Base-by-base conservation (phyloP, 352 stramenopile species). In the Globisporangium rhizosaccharum region DNA sequence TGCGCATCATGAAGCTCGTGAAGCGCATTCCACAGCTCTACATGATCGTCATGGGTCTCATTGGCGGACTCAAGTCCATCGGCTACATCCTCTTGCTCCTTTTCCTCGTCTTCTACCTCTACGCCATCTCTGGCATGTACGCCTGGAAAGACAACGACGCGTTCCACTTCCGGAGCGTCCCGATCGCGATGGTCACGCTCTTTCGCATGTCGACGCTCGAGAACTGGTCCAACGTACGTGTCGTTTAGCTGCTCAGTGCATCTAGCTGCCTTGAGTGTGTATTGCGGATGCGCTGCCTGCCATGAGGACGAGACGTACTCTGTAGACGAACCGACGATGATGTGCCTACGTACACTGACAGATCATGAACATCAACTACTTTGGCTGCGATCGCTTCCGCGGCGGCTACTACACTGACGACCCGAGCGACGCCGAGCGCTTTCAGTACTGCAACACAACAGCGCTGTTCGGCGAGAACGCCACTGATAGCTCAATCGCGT, bases 31-130 rank as follows among this genome's bases (percentile, higher is more conserved):
- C 88, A 17, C 83, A 96, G 67, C 73, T 97, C n/a, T 90, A 90
- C 61, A 90, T 97, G 72, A 94, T 97, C 64, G 80, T 96, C 48
- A 92, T 96, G 76, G 89, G 87, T 0, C 79, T 97, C 20, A 90
- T 97, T 33, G 84, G 80, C 39, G 85, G 87, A 1, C 70, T 97
- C 26, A 89, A 86, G 62, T 96, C 82, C 33, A 96, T 96, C 67
- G 81, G 77, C n/a, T 97, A 96, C 72, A 96, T 97, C 53, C 73
- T 87, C 51, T 49, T 96, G 26, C 71, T 97, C 42, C 72, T 97
- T 12, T 72, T 92, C 39, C 74, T 97, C 49, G 79, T 96, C 0
- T 90, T 90, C 65, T 97, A 97, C 63, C 63, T 97, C 26, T 97
- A 95, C 60, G 85, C 89, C 20, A 92, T 97, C 65, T 84, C 90